Base-by-base conservation (phyloP, 345 rosid species). In the Sonneratia alba region DNA sequence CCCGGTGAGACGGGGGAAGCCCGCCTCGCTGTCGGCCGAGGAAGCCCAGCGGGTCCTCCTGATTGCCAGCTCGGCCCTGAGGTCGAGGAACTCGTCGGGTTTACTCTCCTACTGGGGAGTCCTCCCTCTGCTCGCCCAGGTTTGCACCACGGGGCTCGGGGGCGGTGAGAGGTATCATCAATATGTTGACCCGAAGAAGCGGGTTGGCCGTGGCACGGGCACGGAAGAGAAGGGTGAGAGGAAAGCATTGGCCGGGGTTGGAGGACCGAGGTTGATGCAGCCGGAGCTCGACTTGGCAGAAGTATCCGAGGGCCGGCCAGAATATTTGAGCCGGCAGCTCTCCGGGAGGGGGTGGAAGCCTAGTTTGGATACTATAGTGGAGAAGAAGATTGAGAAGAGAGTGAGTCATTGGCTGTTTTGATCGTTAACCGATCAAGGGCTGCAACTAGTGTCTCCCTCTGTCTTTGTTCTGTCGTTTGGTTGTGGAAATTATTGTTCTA, bases 281-380 rank as follows among this genome's bases (percentile, higher is more conserved):
- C 67, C 59, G 27, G 74, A 76, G 38, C 7, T 42, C 0, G 68
- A 51, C 3, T 32, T 13, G 51, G 27, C 69, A 38, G 85, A 76
- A 63, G 1, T 74, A 14, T 61, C 71, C 24, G 68, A 55, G 5
- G 79, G 75, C 1, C 71, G 53, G 43, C 86, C 88, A 68, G 87
- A 87, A 74, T 85, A 78, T 79, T 76, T 91, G 82, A 86, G 89
- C 59, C 55, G 87, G 81, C 84, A 83, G 64, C 34, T 85, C 34
- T 89, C 91, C 9, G 93, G 95, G 36, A 91, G 81, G 79, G 87
- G 89, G n/a, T 91, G 97, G 97, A 91, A 80, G 78, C 97, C 95
- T n/a, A 87, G 87, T 72, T 73, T 91, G 82, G 93, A 87, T 67
- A 86, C 97, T 0, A 91, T 91, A 18, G 79, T 68, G 40, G 97